Base-by-base conservation (phyloP, 306 rosid genomes). In the Morella rubra region DNA sequence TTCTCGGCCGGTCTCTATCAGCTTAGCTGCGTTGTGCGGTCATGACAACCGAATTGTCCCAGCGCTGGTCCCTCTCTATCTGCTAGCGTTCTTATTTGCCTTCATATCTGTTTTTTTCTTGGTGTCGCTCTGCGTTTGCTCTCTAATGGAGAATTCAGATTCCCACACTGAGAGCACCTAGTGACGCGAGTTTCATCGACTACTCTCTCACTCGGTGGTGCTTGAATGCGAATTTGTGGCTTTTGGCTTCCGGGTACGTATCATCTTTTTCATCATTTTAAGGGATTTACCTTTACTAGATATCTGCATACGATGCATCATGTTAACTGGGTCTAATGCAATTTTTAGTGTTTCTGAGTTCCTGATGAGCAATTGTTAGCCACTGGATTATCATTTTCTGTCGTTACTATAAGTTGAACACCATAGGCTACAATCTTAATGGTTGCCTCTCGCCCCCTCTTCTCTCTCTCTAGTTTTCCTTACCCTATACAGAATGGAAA, bases 1-100 rank as follows among this genome's bases (percentile, higher is more conserved):
- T 41, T 32, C 50, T 74, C 37, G 37, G 37, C 32, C 73, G 4
- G 44, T 72, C 58, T 65, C 81, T 53, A 56, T 66, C 58, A 73
- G 40, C 81, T 40, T 76, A 12, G 64, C 75, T 77, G 70, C 67
- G 65, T 14, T 72, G 67, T 40, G 73, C 85, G 69, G 82, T 50
- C 74, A 60, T 64, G 62, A 0, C 42, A 32, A 2, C 52, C 44
- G 50, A 27, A 4, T 47, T 62, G 61, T 16, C 16, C 15, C 41
- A 49, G 40, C 37, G 37, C 37, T 32, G 37, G 37, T 32, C 64
- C 8, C 8, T 4, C 19, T n/a, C 40, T 47, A 44, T 73, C 59
- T 19, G 4, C 68, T 24, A 32, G 37, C 37, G 19, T 68, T 60
- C 27, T 32, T 7, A 50, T 53, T 72, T 37, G 8, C 20, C 59